Evolutionary conservation across 148 eudicot species (phyloP).

Genomic region (Nepenthes gracilis): DNA sequence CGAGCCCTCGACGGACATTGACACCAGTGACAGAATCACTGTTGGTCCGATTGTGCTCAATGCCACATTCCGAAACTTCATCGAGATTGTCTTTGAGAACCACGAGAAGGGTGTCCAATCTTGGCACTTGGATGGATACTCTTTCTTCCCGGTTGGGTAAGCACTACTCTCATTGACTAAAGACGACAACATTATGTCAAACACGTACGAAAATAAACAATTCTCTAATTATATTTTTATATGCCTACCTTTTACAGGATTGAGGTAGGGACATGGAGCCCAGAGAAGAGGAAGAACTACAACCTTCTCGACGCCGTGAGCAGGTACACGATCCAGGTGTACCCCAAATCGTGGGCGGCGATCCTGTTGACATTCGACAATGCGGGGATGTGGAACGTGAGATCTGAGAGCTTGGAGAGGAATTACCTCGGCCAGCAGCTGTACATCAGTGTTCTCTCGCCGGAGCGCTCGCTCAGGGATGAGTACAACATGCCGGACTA

Average conservation of each 20-base stretch:
- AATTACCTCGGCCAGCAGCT: conserved; percentile 34
- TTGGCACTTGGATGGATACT: conserved; percentile 39
- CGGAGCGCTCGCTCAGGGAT: conserved; percentile 27
- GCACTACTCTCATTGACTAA: neutral
- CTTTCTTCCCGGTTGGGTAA: conserved; percentile 49
- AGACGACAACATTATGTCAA: too few species aligned
- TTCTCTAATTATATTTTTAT: too few species aligned
- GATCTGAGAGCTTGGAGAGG: conserved; percentile 25
- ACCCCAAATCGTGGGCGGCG: conserved; percentile 45
- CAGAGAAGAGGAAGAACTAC: conserved; percentile 52
- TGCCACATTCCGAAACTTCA: conserved; percentile 21
- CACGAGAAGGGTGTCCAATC: conserved; percentile 36
- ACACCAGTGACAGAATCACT: conserved; percentile 5
- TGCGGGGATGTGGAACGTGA: conserved; percentile 42
- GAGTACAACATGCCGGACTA: conserved; percentile 33
- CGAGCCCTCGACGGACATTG: conserved; percentile 17
- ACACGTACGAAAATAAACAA: too few species aligned
- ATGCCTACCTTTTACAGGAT: conserved; percentile 16
- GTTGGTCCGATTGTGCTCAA: conserved; percentile 23
- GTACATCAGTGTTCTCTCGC: conserved; percentile 34
- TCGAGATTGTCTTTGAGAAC: conserved; percentile 46
- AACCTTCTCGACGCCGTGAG: conserved; percentile 39
- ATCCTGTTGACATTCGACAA: conserved; percentile 37
- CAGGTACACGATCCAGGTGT: conserved; percentile 45
- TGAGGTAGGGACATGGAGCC: conserved; percentile 34